A percentile compares a stretch with the other conserved stretches of the same genome.
phyloP scores from a whole-genome alignment of 768 basidiomycete genomes.

The Mrakia hoshinonis region DNA sequence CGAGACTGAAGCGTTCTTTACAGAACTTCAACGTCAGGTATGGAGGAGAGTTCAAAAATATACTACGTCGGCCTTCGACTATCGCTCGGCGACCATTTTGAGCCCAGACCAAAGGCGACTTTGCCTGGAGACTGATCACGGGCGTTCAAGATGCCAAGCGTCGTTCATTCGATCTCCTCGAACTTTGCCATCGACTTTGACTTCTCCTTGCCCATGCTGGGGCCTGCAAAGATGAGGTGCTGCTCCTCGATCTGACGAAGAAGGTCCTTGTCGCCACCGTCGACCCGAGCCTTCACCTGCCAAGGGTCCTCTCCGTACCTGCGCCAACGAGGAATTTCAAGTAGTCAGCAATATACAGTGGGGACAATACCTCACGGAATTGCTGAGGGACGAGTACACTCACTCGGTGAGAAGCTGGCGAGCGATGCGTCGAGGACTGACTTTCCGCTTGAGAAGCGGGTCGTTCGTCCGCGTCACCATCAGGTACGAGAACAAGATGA shows the following conservation, averaged over 20 bases:
- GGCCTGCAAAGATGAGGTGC: constrained; percentile 8
- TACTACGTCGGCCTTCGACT: no score
- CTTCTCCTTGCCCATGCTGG: constrained; percentile 7
- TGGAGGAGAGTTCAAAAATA: no score
- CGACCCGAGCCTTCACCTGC: neutral
- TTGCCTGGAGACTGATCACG: no score
- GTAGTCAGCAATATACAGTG: neutral
- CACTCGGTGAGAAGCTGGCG: neutral
- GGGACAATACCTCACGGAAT: neutral
- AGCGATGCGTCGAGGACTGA: neutral
- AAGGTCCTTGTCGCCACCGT: neutral
- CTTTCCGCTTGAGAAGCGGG: neutral
- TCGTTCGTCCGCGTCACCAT: neutral
- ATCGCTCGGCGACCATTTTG: no score
- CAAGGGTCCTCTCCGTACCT: constrained; percentile 19
- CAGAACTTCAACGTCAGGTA: no score
- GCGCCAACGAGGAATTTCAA: neutral
- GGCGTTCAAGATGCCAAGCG: no score
- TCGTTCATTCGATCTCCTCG: constrained; percentile 7
- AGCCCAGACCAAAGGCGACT: no score
- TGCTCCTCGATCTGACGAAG: neutral
- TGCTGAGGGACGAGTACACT: neutral
- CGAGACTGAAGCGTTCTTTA: no score
- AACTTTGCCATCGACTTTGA: neutral
- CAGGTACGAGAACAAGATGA: constrained; percentile 13